phyloP scores from a whole-genome alignment of 495 filamentous ascomycete genomes.

The Neurospora sp. region DNA sequence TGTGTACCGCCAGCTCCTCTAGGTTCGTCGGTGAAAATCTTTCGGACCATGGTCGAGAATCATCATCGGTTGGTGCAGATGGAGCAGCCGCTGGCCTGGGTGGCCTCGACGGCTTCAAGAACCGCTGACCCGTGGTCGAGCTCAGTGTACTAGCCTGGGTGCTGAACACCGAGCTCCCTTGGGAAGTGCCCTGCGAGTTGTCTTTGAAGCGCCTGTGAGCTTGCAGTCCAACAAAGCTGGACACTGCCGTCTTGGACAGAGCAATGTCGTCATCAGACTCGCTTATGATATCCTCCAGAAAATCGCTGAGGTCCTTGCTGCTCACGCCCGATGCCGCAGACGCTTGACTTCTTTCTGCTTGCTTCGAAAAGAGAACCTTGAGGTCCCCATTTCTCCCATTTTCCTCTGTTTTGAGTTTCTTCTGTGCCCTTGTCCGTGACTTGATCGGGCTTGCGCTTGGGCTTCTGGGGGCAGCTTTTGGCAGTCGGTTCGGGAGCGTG shows the following conservation, averaged over 20 bases:
- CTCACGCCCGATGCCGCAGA: neutral
- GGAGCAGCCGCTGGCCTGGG: conserved; percentile 5
- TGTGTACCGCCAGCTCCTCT: conserved; percentile 86
- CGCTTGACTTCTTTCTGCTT: conserved; percentile 32
- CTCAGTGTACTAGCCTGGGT: conserved; percentile 6
- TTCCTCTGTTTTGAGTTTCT: conserved; percentile 28
- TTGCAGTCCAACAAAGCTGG: conserved; percentile 35
- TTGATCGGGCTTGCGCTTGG: conserved; percentile 44
- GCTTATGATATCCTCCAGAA: conserved; percentile 37
- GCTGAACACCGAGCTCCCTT: neutral
- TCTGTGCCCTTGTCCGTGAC: conserved; percentile 17
- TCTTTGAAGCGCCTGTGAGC: conserved; percentile 36
- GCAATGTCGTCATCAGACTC: conserved; percentile 41
- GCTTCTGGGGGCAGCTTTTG: conserved; percentile 20
- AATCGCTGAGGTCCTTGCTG: neutral
- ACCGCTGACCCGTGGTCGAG: conserved; percentile 23
- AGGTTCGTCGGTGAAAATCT: conserved; percentile 61
- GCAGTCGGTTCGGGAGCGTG: conserved; percentile 4
- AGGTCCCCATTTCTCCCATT: conserved; percentile 39
- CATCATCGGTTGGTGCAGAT: conserved; percentile 19
- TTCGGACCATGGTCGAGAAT: conserved; percentile 73
- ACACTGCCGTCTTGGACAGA: conserved; percentile 24
- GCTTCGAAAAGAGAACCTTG: conserved; percentile 42
- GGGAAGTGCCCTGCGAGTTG: neutral
- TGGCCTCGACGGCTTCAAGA: conserved; percentile 18